These are phyloP conservation scores for Epichloe typhina DNA, from an alignment of 2,329 filamentous ascomycete genomes.

Conservation along the genomic window DNA sequence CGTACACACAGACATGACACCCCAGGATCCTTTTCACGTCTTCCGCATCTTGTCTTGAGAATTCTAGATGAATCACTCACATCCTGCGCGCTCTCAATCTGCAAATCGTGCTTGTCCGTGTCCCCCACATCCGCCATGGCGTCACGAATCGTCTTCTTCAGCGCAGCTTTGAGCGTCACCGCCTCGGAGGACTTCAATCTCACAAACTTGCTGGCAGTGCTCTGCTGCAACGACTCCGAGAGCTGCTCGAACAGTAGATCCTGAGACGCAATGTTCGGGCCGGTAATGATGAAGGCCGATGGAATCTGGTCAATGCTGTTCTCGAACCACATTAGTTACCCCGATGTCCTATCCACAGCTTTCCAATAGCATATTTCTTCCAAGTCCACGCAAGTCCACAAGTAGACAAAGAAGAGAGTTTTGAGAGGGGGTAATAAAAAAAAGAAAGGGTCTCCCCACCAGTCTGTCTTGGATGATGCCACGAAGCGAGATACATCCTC, in stretches of 20 bases:
- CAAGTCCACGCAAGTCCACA: background rate
- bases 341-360: background rate
- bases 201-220: conserved; percentile 43
- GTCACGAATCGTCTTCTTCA: conserved; percentile 62
- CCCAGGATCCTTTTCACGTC: too few species aligned
- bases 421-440: background rate
- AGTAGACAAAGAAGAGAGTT: background rate
- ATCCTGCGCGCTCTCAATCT: conserved; percentile 31
- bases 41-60: too few species aligned
- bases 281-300: conserved; percentile 61
- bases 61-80: conserved; percentile 21
- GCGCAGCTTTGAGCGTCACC: conserved; percentile 56
- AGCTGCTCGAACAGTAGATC: conserved; percentile 61
- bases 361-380: background rate
- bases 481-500: conserved; percentile 46
- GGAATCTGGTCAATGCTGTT: conserved; percentile 39
- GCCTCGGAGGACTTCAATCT: conserved; percentile 57
- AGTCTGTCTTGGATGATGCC: conserved; percentile 20
- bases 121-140: conserved; percentile 36
- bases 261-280: conserved; percentile 66
- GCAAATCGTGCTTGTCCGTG: conserved; percentile 45
- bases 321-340: background rate
- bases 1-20: too few species aligned
- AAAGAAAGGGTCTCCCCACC: conserved; percentile 12
- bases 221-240: conserved; percentile 37